phyloP scores from a whole-genome alignment of 768 basidiomycete species.

The Leccinum obscurum region DNA sequence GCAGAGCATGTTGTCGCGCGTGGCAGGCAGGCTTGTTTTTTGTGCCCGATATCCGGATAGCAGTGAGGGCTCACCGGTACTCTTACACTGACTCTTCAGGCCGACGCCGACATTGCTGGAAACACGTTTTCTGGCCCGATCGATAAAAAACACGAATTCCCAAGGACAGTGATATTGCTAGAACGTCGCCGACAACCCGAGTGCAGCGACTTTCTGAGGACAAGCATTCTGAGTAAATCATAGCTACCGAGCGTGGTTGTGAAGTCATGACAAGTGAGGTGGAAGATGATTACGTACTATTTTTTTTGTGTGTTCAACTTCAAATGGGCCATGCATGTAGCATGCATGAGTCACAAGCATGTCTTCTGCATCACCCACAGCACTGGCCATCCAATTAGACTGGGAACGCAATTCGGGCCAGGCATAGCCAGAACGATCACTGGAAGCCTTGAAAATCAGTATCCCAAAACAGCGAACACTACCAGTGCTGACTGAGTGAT shows the following conservation, averaged over 20 bases:
- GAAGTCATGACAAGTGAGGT: no score
- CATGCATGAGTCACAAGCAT: not conserved
- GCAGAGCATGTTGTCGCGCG: not conserved
- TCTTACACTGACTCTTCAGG: not conserved
- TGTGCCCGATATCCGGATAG: not conserved
- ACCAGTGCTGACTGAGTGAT: no score
- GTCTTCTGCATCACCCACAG: not conserved
- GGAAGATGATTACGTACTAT: no score
- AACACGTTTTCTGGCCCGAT: conserved; percentile 3
- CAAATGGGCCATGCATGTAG: not conserved
- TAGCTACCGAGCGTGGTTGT: not conserved
- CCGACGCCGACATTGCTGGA: not conserved
- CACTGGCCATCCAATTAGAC: no score
- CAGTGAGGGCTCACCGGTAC: not conserved
- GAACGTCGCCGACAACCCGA: not conserved
- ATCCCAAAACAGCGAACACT: not conserved
- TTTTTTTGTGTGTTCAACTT: not conserved
- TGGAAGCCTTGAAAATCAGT: not conserved
- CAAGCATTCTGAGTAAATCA: not conserved
- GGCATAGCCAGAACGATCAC: no score
- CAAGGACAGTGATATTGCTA: not conserved
- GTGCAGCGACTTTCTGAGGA: not conserved
- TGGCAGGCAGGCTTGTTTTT: not conserved
- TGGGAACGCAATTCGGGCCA: no score
- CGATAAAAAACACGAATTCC: not conserved